Evolutionary conservation across 139 green algal species (phyloP), one percentile per base, ranked within the genome.

Genomic region (Tetradesmus obliquus): DNA sequence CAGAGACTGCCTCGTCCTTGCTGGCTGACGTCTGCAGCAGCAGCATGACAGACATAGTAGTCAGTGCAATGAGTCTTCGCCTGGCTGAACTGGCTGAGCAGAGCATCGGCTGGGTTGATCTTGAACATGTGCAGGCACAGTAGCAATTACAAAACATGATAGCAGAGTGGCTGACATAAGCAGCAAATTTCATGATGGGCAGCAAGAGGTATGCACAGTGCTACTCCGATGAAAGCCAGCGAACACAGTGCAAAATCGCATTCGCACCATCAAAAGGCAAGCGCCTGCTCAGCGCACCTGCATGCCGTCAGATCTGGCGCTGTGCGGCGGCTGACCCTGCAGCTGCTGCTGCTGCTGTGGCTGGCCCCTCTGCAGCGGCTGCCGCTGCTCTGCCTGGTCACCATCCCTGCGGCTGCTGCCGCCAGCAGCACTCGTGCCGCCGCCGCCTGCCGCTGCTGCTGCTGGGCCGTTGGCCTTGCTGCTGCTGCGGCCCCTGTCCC

Each of bases 1-100:
- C 87, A 10, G 87, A 91, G 15, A 91, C 79, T 62, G 87, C 87
- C 8, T 91, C 87, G 19, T 91, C 87, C 22, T 84, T 84, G 87
- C 87, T 91, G 55, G 79, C 51, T 55, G 87, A 84, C 57, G 71
- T 60, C 71, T 91, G 87, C 55, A 74, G 85, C 17, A 58, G 20
- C n/a, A 55, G 76, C 13, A 24, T 20, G 15, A 76, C 8, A 71
- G 60, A 71, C 3, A 76, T 45, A 45, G 32, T 45, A 45, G 32
- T 45, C 32, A 45, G 32, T 45, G 32, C 32, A 45, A 45, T 45
- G 32, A 45, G 32, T 45, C 32, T 45, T 45, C 32, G 32, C 32
- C 32, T 45, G 32, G 32, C 32, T 45, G 32, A 45, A 45, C 32
- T 45, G 32, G 32, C 32, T 45, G 32, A 32, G 80, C 80, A 57